Conservation (phyloP, 805 yeast species). For the Cyberlindnera veronae region DNA sequence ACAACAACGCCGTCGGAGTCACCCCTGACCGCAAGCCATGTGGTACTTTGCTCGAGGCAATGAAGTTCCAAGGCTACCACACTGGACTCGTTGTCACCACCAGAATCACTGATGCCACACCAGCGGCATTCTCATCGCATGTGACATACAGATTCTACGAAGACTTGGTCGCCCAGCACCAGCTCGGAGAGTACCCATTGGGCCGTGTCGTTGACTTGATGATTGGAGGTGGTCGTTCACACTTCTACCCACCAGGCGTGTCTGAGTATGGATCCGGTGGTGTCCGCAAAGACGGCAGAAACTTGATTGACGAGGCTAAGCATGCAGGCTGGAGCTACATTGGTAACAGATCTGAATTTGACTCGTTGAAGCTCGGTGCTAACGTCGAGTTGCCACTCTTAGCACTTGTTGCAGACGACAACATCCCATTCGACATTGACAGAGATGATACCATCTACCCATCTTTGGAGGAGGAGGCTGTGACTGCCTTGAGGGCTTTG, state of each 20-base stretch:
- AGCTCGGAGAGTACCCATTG: conserved; percentile 74
- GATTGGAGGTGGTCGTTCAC: conserved; percentile 90
- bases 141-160: conserved; percentile 73
- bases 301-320: conserved; percentile 64
- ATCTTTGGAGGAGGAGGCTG: conserved; percentile 73
- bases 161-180: conserved; percentile 83
- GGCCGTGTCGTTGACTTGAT: conserved; percentile 81
- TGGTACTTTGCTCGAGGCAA: conserved; percentile 85
- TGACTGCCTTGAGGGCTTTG: conserved; percentile 69
- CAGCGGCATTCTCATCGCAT: conserved; percentile 85
- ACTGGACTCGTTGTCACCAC: conserved; percentile 95
- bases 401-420: conserved; percentile 69
- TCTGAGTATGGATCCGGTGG: conserved; percentile 36
- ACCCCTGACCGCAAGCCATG: conserved; percentile 65
- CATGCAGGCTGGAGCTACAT: conserved; percentile 62
- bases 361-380: conserved; percentile 49
- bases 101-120: conserved; percentile 91
- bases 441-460: conserved; percentile 61
- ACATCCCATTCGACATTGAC: conserved; percentile 85
- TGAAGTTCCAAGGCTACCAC: conserved; percentile 71
- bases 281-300: conserved; percentile 66
- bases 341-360: conserved; percentile 57
- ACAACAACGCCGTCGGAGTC: conserved; percentile 93
- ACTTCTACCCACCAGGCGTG: conserved; percentile 54
- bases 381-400: conserved; percentile 74